phyloP scores from a whole-genome alignment of 148 eudicot genomes.

The Pouteria glomerata region DNA sequence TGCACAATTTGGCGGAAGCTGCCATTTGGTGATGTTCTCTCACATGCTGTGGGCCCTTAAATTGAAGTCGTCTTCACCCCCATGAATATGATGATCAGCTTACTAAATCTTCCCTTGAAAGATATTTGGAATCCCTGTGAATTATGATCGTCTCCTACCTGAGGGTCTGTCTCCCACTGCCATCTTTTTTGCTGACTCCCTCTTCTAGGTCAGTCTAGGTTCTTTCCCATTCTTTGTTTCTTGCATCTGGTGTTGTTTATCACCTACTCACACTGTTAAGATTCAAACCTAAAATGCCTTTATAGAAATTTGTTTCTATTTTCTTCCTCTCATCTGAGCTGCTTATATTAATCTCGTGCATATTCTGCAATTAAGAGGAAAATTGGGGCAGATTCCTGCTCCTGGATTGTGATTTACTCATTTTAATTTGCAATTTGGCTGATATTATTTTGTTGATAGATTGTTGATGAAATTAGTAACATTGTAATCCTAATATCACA shows the following conservation, averaged over 20 bases:
- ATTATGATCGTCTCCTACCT: neutral
- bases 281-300: neutral
- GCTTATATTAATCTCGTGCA: too few species aligned
- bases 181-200: neutral
- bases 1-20: neutral
- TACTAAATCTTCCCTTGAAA: neutral
- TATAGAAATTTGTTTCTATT: too few species aligned
- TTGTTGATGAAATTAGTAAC: neutral
- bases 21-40: neutral
- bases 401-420: neutral
- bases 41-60: neutral
- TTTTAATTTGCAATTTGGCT: neutral
- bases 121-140: neutral
- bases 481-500: neutral
- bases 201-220: neutral
- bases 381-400: neutral
- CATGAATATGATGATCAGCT: neutral
- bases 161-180: neutral
- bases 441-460: neutral
- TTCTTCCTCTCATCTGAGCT: too few species aligned
- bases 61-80: neutral
- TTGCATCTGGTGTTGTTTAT: neutral
- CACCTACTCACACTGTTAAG: neutral
- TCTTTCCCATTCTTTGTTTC: neutral
- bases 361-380: too few species aligned